phyloP scores from a whole-genome alignment of 371 early-diverging fungal genomes.

The Rhizopus arrhizus region DNA sequence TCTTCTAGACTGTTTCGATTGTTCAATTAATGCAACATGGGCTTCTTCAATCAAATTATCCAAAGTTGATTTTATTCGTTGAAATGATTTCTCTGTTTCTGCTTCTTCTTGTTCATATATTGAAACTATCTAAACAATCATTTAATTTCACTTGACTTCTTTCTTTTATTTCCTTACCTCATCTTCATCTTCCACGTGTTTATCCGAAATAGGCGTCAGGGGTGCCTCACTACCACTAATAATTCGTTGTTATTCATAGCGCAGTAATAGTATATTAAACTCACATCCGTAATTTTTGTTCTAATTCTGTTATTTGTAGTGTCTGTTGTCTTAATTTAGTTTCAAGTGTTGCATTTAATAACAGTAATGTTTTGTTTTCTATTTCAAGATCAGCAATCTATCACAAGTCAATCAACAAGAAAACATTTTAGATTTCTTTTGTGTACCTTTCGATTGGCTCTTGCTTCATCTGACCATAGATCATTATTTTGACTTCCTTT shows the following conservation, averaged over 20 bases:
- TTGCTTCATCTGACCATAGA: slow-evolving; percentile 41
- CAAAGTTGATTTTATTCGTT: slow-evolving; percentile 30
- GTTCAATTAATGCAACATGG: slow-evolving; percentile 31
- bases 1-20: slow-evolving; percentile 28
- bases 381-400: slow-evolving; percentile 59
- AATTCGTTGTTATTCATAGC: background rate
- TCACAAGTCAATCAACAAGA: background rate
- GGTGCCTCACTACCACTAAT: slow-evolving; percentile 27
- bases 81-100: slow-evolving; percentile 31
- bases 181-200: slow-evolving; percentile 14
- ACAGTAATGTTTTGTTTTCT: slow-evolving; percentile 50
- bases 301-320: slow-evolving; percentile 45
- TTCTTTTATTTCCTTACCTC: too few relatives aligned
- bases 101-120: background rate
- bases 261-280: too few relatives aligned
- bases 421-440: too few relatives aligned
- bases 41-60: slow-evolving; percentile 33
- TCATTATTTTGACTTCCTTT: slow-evolving; percentile 29
- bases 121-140: too few relatives aligned
- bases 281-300: slow-evolving; percentile 35
- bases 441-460: slow-evolving; percentile 34
- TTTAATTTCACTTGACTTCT: too few relatives aligned
- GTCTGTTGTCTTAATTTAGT: slow-evolving; percentile 46
- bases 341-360: slow-evolving; percentile 48
- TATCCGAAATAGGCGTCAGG: slow-evolving; percentile 33